phyloP scores from a whole-genome alignment of 1,284 basidiomycete genomes.

The Microstroma glucosiphilum region DNA sequence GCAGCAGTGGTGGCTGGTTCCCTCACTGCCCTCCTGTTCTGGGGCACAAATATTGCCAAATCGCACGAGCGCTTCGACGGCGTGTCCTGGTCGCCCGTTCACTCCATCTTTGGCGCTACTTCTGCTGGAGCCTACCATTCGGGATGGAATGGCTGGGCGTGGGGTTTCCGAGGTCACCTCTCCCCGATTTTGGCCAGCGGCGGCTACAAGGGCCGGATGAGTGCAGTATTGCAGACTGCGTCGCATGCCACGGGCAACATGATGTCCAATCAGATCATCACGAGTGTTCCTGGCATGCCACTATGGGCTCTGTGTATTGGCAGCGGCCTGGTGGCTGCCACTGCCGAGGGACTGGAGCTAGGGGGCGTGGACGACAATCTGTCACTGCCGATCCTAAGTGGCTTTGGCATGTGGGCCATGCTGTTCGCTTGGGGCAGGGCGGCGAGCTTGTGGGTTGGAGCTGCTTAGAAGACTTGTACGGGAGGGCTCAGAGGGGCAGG shows the following conservation, averaged over 20 bases:
- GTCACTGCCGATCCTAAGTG: conserved; percentile 82
- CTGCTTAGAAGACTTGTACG: neutral
- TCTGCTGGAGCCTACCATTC: conserved; percentile 19
- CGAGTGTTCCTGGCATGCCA: conserved; percentile 22
- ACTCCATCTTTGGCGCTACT: conserved; percentile 31
- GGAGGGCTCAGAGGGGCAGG: neutral
- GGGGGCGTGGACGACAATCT: conserved; percentile 86
- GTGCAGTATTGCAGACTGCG: neutral
- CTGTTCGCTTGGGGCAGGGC: conserved; percentile 37
- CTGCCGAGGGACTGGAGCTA: conserved; percentile 60
- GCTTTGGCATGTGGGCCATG: conserved; percentile 64
- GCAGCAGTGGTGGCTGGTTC: conserved; percentile 76
- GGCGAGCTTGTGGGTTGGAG: neutral
- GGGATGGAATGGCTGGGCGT: conserved; percentile 9
- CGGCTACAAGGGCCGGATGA: neutral
- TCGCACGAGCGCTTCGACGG: conserved; percentile 30
- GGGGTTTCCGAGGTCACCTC: conserved; percentile 10
- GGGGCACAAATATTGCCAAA: conserved; percentile 55
- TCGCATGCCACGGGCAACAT: neutral
- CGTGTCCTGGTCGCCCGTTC: conserved; percentile 30
- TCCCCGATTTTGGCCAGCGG: neutral
- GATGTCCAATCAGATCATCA: neutral
- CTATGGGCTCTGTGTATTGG: conserved; percentile 27
- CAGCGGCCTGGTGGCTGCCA: conserved; percentile 48
- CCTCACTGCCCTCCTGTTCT: conserved; percentile 69